Evolutionary conservation across 2,329 filamentous ascomycete genomes (phyloP).

Genomic region (Clathrospora elynae): DNA sequence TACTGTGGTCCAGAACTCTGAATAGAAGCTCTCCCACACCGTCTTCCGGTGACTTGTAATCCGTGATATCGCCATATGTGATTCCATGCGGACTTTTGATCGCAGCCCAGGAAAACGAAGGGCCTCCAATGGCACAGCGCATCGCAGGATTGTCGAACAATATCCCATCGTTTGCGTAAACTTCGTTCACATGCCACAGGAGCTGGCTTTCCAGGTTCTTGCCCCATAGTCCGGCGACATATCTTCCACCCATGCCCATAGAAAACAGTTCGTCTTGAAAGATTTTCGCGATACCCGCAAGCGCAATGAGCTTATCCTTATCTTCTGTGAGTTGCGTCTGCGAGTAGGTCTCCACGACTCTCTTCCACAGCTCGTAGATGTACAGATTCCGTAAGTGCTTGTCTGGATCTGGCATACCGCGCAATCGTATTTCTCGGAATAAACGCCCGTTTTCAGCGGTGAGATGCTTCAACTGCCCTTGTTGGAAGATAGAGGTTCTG

Average conservation of each 20-base stretch:
- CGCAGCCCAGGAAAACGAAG: constrained; percentile 30
- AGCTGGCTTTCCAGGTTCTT: constrained; percentile 22
- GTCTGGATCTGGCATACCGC: constrained; percentile 7
- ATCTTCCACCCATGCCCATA: background rate
- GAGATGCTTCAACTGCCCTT: constrained; percentile 11
- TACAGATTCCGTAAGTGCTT: constrained; percentile 5
- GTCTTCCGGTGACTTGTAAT: background rate
- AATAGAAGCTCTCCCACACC: constrained; percentile 3
- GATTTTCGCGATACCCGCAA: constrained; percentile 20
- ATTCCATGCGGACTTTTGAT: constrained; percentile 23
- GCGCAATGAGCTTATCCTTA: constrained; percentile 24
- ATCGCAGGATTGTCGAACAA: constrained; percentile 7
- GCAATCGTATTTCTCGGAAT: constrained; percentile 6
- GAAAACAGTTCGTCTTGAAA: constrained; percentile 7
- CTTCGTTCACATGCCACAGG: constrained; percentile 19
- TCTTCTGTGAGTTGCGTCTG: constrained; percentile 8
- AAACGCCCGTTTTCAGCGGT: background rate
- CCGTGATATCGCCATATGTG: constrained; percentile 18
- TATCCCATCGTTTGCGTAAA: background rate
- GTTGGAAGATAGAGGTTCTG: background rate
- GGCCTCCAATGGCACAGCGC: constrained; percentile 10
- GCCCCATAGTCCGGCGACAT: constrained; percentile 27
- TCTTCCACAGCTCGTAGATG: constrained; percentile 21
- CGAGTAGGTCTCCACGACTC: constrained; percentile 24
- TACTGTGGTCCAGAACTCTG: constrained; percentile 50